Percentiles rank a stretch among this genome's conserved stretches.
Conservation (phyloP, 2,329 filamentous ascomycete genomes). For the Bipolaris oryzae region DNA sequence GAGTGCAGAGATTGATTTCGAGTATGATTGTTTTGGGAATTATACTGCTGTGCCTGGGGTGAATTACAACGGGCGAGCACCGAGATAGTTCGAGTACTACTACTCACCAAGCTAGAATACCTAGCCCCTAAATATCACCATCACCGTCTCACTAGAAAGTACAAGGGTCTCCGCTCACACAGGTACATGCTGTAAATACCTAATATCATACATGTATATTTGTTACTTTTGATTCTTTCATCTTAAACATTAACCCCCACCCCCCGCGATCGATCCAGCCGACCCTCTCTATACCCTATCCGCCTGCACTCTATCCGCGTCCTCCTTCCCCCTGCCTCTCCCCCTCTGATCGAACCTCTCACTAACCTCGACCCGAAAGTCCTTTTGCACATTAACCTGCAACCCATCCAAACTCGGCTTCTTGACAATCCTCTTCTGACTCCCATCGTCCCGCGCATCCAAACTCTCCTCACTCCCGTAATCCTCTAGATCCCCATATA, state of each 20-base stretch:
- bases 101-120: too few relatives aligned
- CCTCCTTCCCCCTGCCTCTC: neutral
- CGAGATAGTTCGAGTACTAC: too few relatives aligned
- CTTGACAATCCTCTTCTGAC: constrained; percentile 5
- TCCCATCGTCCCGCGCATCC: neutral
- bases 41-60: constrained; percentile 32
- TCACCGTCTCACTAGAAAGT: too few relatives aligned
- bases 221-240: neutral
- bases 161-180: too few relatives aligned
- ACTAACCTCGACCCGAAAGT: constrained; percentile 7
- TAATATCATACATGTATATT: neutral
- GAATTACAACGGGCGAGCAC: constrained; percentile 38
- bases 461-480: neutral
- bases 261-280: neutral
- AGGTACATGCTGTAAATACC: too few relatives aligned
- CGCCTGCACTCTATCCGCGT: neutral
- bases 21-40: constrained; percentile 40
- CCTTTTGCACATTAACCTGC: constrained; percentile 7
- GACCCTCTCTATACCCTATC: neutral
- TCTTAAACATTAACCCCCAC: neutral
- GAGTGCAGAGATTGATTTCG: constrained; percentile 36
- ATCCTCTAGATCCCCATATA: constrained; percentile 9
- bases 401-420: neutral
- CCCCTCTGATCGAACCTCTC: neutral
- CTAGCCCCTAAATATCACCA: too few relatives aligned